Base-by-base conservation (phyloP, 495 filamentous ascomycete species). In the Neurospora hispaniola region DNA sequence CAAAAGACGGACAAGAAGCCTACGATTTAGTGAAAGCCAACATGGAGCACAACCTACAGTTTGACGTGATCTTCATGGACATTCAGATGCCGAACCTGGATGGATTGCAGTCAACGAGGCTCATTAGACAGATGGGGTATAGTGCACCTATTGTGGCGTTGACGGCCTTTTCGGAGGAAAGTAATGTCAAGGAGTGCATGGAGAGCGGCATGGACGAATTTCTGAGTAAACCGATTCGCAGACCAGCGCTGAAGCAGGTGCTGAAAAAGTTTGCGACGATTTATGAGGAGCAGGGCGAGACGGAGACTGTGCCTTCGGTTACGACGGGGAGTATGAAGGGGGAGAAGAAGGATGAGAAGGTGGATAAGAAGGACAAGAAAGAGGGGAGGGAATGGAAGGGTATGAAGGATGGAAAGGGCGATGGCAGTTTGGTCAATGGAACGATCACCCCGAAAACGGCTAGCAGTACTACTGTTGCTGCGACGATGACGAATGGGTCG, bases 51-150 rank as follows among this genome's bases (percentile, higher is more conserved):
- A 85, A 88, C 71, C 84, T 86, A 62, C 86, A 86, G 39, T 97
- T 94, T 78, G 90, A 95, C 75, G 82, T 97, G 16, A 96, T 97
- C 66, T 95, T 97, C 79, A 97, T 97, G 94, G 94, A 97, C 80
- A 92, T 97, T 66, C 85, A 95, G 85, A 98, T 98, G 94, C 94
- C 94, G 20, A 95, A 94, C 77, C 86, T 98, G 11, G 93, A 97
- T 74, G 94, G 94, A 5, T 86, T 97, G 35, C 89, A 97, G 79
- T 94, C 91, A 68, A 97, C 94, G 0, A 86, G 92, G n/a, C 85
- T 96, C 18, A 97, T 97, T 73, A 88, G 94, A 6, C 83, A 93
- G 74, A 91, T 95, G 83, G 94, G 94, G 14, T 98, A 94, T 79
- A 89, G 87, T 27, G 91, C 92, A 6, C 94, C 94, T 8, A 98